A percentile compares a stretch with the other conserved stretches of the same genome.
phyloP scores from a whole-genome alignment of 2,329 filamentous ascomycete species.

The Alternaria sp. region DNA sequence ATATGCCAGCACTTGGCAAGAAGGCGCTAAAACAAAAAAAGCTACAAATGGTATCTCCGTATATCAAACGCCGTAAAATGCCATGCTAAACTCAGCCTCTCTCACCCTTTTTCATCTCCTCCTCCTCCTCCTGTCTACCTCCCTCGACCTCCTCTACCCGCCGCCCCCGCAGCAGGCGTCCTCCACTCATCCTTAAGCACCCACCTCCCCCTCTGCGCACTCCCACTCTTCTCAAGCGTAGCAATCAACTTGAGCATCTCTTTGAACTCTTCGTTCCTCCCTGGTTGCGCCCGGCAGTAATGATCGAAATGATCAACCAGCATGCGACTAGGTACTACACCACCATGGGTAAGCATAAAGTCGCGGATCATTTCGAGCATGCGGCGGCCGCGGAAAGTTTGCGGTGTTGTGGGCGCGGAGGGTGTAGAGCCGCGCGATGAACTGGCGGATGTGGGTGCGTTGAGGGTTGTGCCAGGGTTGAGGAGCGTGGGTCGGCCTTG shows the following conservation, averaged over 20 bases:
- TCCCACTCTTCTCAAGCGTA: conserved; percentile 64
- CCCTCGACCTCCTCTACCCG: not conserved
- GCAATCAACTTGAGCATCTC: conserved; percentile 79
- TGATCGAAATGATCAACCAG: conserved; percentile 89
- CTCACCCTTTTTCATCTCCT: no score
- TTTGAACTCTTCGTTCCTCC: conserved; percentile 77
- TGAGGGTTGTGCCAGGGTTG: conserved; percentile 7
- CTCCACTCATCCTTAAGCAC: conserved; percentile 62
- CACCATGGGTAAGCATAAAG: conserved; percentile 79
- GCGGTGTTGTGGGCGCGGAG: conserved; percentile 27
- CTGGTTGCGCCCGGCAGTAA: conserved; percentile 71
- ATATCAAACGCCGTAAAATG: not conserved
- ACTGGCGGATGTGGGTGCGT: conserved; percentile 7
- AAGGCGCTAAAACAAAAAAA: not conserved
- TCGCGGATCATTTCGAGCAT: conserved; percentile 68
- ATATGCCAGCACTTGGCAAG: not conserved
- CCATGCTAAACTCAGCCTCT: not conserved
- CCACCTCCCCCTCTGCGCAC: conserved; percentile 61
- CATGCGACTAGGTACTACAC: conserved; percentile 80
- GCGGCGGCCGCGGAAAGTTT: conserved; percentile 45
- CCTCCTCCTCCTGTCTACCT: not conserved
- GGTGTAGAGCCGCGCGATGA: conserved; percentile 40
- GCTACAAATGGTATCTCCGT: not conserved
- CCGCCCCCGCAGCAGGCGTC: not conserved
- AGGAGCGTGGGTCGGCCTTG: conserved; percentile 40